Evolutionary conservation across 257 asterid species (phyloP).

Genomic region (Thymus mandschuricus): DNA sequence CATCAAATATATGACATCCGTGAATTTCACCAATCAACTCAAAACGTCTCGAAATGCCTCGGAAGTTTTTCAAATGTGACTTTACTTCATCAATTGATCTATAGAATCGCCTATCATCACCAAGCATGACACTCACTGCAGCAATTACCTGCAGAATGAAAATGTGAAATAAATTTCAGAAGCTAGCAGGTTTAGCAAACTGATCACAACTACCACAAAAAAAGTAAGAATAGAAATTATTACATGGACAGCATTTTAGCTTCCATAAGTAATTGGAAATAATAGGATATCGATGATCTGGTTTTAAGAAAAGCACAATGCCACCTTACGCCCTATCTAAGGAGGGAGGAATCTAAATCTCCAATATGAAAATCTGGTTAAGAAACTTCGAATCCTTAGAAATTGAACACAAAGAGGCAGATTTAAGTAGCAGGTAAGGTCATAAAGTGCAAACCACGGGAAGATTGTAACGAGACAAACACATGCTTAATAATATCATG

Average conservation of each 20-base stretch:
- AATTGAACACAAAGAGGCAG: constrained; percentile 1
- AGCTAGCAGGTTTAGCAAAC: constrained; percentile 6
- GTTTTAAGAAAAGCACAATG: no score
- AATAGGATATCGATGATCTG: background rate
- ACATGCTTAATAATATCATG: background rate
- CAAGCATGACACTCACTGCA: constrained; percentile 34
- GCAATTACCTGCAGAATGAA: constrained; percentile 39
- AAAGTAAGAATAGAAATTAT: constrained; percentile 4
- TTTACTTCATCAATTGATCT: constrained; percentile 34
- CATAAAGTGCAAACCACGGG: background rate
- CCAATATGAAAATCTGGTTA: constrained; percentile 1
- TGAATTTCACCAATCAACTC: constrained; percentile 40
- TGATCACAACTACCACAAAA: background rate
- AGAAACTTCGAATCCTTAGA: background rate
- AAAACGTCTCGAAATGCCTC: constrained; percentile 44
- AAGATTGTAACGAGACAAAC: background rate
- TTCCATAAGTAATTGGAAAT: background rate
- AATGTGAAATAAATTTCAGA: background rate
- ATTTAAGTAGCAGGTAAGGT: background rate
- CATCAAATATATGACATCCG: constrained; percentile 43
- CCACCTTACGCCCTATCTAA: no score
- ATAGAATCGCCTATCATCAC: constrained; percentile 32
- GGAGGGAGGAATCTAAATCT: no score
- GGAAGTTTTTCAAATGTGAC: constrained; percentile 36
- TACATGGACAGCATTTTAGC: background rate